Conservation (phyloP, 371 early-diverging fungal genomes). For the Saksenaea vasiformis region DNA sequence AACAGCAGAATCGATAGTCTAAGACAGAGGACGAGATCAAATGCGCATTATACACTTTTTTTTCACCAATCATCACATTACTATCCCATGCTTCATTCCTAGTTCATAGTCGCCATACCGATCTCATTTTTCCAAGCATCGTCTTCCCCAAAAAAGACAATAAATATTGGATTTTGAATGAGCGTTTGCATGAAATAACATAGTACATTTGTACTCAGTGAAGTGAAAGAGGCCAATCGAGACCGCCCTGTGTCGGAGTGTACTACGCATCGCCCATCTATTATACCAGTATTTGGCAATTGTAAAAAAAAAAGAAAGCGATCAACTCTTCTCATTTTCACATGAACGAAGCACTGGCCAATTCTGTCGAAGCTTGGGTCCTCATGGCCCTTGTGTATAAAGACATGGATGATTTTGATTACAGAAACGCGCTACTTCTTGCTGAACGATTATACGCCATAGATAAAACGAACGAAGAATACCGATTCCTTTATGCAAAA, state of each 20-base stretch:
- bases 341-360: conserved; percentile 1
- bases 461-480: conserved; percentile 39
- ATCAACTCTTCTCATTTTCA: not conserved
- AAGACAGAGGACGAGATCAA: not conserved
- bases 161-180: too few species aligned
- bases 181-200: too few species aligned
- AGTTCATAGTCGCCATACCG: not conserved
- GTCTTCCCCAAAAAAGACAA: too few species aligned
- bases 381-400: conserved; percentile 40
- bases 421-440: conserved; percentile 42
- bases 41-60: not conserved
- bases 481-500: conserved; percentile 42
- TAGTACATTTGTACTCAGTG: too few species aligned
- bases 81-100: not conserved
- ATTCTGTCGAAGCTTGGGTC: conserved; percentile 43
- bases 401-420: conserved; percentile 49
- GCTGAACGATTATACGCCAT: conserved; percentile 52
- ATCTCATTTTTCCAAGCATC: too few species aligned
- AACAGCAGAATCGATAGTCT: conserved; percentile 28
- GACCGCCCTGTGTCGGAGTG: too few species aligned
- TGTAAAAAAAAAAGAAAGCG: too few species aligned
- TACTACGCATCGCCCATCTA: too few species aligned
- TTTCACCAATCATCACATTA: not conserved
- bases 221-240: too few species aligned
- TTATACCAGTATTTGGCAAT: too few species aligned